Evolutionary conservation across 2,329 filamentous ascomycete genomes (phyloP), one percentile per base, ranked within the genome.

Genomic region (Ophiostoma australiae): DNA sequence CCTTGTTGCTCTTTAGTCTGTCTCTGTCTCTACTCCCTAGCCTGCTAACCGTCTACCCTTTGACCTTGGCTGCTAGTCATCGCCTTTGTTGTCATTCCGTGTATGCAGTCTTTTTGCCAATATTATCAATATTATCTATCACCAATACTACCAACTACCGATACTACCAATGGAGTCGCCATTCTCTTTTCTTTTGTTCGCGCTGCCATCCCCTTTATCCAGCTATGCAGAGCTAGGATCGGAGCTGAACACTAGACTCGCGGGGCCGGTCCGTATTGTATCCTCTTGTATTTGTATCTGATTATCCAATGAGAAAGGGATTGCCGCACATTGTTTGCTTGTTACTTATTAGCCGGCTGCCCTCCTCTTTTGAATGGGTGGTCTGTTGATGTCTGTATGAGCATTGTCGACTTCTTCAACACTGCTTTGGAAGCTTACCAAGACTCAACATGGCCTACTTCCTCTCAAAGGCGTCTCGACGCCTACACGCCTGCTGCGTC

Each of bases 401-500:
- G 10, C 37, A 39, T 39, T 3, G 37, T 1, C 13, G 37, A 39
- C 37, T 11, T 20, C 17, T 8, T 48, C 17, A 48, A 48, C 44
- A 48, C 44, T 39, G 17, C 44, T 11, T 44, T 20, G 44, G 44
- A 10, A 63, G 52, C n/a, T 7, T 17, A n/a, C 33, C 31, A 5
- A 3, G 37, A 23, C 1, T n/a, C 27, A n/a, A 48, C 39, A 72
- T 23, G 31, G 6, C 55, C 44, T 11, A n/a, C 37, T n/a, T 61
- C n/a, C 17, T 78, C 63, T 77, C 78, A 27, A 81, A 79, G 72
- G 81, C 81, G 27, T 74, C 78, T 11, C 71, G 79, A 44, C 80
- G 83, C 44, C 79, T 86, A 31, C 82, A 85, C 74, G 72, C 77
- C 4, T 77, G 86, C 58, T 86, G 84, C 75, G 74, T 82, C 11